Conservation (phyloP, 2,329 filamentous ascomycete species). For the Aspergillus vadensis region DNA sequence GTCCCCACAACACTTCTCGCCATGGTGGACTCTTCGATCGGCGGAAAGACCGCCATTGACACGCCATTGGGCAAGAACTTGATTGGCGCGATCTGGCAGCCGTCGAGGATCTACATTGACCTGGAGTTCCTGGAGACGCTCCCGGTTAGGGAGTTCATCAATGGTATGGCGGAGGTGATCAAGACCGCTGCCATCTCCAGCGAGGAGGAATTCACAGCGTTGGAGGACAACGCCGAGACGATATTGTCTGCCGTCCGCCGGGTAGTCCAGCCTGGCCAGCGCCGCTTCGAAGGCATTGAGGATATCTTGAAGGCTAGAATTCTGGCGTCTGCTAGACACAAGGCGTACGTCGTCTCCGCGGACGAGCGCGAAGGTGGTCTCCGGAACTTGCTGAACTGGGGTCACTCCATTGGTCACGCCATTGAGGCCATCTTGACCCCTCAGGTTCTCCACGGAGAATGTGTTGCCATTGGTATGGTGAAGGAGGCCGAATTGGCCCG, state of each 20-base stretch:
- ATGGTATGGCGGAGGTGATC: constrained; percentile 97
- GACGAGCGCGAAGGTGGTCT: constrained; percentile 94
- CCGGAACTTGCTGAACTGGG: constrained; percentile 94
- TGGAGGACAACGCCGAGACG: constrained; percentile 77
- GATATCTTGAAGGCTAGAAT: constrained; percentile 76
- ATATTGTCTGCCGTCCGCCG: constrained; percentile 74
- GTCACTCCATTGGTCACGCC: constrained; percentile 96
- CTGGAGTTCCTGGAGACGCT: constrained; percentile 87
- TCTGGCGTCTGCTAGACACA: constrained; percentile 85
- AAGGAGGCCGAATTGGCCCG: constrained; percentile 94
- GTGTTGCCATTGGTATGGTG: constrained; percentile 96
- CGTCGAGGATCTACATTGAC: constrained; percentile 90
- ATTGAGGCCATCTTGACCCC: constrained; percentile 94
- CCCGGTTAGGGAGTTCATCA: constrained; percentile 89
- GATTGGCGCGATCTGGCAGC: constrained; percentile 96
- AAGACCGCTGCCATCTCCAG: constrained; percentile 98
- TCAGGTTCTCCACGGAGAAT: constrained; percentile 92
- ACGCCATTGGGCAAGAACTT: constrained; percentile 95
- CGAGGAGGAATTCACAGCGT: constrained; percentile 76
- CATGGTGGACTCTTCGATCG: constrained; percentile 98
- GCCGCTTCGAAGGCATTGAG: constrained; percentile 69
- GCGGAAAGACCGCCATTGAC: constrained; percentile 97
- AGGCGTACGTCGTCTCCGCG: constrained; percentile 89
- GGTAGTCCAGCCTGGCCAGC: constrained; percentile 57
- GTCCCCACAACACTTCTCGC: constrained; percentile 91